These are phyloP conservation scores for Leccinum obscurum DNA, from an alignment of 768 basidiomycete species.

Conservation along the genomic window DNA sequence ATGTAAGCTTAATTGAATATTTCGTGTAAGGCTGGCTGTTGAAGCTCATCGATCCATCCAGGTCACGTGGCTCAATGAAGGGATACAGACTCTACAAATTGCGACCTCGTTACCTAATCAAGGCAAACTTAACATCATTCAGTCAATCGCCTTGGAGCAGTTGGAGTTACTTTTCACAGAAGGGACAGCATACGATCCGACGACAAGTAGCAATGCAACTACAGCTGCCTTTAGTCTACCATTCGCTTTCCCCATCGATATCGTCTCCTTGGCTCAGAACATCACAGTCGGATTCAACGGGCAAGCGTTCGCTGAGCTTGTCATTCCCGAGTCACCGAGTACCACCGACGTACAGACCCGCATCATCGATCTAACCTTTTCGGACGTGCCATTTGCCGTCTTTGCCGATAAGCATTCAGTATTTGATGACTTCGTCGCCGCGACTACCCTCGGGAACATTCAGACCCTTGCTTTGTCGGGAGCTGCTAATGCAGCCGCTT, in stretches of 20 bases:
- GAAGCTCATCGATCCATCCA: conserved; percentile 21
- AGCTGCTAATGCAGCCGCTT: conserved; percentile 53
- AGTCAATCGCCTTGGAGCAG: conserved; percentile 60
- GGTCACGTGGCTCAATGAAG: conserved; percentile 74
- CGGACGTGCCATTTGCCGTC: conserved; percentile 58
- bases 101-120: conserved; percentile 61
- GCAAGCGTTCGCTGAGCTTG: conserved; percentile 57
- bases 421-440: conserved; percentile 65
- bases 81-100: conserved; percentile 61
- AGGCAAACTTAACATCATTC: conserved; percentile 62
- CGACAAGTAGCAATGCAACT: conserved; percentile 58
- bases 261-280: conserved; percentile 60
- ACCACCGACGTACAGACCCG: conserved; percentile 63
- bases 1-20: conserved; percentile 38
- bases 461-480: conserved; percentile 56
- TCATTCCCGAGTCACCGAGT: conserved; percentile 55
- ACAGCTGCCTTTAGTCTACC: conserved; percentile 66
- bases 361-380: conserved; percentile 61
- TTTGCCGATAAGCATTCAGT: conserved; percentile 45
- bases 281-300: conserved; percentile 54
- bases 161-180: conserved; percentile 59
- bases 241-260: conserved; percentile 69
- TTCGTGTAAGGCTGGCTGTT: conserved; percentile 5
- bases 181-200: conserved; percentile 55
- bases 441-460: conserved; percentile 49